Percentiles rank a stretch among this genome's conserved stretches.
These are phyloP conservation scores for Ochetophila trinervis DNA, from an alignment of 306 rosid species.

Conservation along the genomic window DNA sequence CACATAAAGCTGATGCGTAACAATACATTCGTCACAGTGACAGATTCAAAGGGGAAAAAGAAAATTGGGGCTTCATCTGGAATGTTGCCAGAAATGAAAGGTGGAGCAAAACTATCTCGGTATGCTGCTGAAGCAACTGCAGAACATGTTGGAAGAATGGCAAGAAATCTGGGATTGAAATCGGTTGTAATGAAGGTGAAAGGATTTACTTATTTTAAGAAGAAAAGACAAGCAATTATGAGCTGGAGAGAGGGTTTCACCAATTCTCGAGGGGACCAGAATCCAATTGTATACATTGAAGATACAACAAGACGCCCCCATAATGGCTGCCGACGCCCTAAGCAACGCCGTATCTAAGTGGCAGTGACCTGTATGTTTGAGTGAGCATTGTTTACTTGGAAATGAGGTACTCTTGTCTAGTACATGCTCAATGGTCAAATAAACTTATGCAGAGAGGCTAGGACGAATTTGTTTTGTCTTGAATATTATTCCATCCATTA, in stretches of 20 bases:
- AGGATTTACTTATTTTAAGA: conserved; percentile 62
- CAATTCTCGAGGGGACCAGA: conserved; percentile 41
- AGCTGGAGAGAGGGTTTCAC: conserved; percentile 75
- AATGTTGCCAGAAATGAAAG: conserved; percentile 56
- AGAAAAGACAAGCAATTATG: conserved; percentile 67
- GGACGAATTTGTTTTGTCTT: not conserved
- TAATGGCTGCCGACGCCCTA: conserved; percentile 23
- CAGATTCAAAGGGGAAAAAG: conserved; percentile 64
- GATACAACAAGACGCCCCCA: conserved; percentile 69
- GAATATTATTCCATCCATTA: not conserved
- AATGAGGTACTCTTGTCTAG: not conserved
- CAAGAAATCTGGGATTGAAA: conserved; percentile 56
- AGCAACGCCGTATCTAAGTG: conserved; percentile 2
- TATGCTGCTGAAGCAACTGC: conserved; percentile 76
- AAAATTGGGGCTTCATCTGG: conserved; percentile 67
- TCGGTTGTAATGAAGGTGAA: conserved; percentile 79
- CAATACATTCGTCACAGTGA: conserved; percentile 70
- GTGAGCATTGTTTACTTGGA: not conserved
- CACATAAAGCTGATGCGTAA: conserved; percentile 70
- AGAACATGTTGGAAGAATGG: conserved; percentile 69
- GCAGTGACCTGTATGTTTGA: not conserved
- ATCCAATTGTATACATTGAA: conserved; percentile 62
- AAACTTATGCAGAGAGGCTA: not conserved
- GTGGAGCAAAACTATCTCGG: conserved; percentile 60
- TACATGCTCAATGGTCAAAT: not conserved